phyloP scores from a whole-genome alignment of 495 filamentous ascomycete genomes.

The Chlorociboria aeruginascens region DNA sequence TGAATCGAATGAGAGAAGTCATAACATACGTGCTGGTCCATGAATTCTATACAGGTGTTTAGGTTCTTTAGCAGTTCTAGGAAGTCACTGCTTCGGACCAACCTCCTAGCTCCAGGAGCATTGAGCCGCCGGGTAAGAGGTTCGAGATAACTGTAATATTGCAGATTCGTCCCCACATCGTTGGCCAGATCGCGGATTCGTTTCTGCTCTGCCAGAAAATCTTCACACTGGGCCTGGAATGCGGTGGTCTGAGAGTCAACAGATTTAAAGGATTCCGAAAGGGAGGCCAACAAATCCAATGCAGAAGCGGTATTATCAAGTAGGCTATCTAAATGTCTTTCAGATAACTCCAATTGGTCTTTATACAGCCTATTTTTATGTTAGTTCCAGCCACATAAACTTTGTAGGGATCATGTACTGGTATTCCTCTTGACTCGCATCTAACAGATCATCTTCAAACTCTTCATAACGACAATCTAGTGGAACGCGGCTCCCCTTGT shows the following conservation, averaged over 20 bases:
- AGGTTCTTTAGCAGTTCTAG: slow-evolving; percentile 74
- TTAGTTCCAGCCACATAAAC: background rate
- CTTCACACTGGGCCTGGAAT: slow-evolving; percentile 86
- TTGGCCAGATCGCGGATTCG: slow-evolving; percentile 65
- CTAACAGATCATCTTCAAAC: slow-evolving; percentile 53
- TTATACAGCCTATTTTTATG: slow-evolving; percentile 46
- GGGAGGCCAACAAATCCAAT: slow-evolving; percentile 56
- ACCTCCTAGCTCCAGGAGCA: slow-evolving; percentile 75
- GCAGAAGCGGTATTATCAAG: slow-evolving; percentile 60
- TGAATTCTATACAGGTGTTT: slow-evolving; percentile 82
- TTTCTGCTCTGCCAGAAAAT: slow-evolving; percentile 65
- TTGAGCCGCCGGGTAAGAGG: slow-evolving; percentile 82
- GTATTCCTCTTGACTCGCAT: slow-evolving; percentile 78
- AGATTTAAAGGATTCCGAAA: slow-evolving; percentile 71
- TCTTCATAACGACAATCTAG: slow-evolving; percentile 32
- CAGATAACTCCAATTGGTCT: slow-evolving; percentile 66
- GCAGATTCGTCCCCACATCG: slow-evolving; percentile 70
- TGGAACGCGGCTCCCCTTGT: background rate
- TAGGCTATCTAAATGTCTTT: slow-evolving; percentile 71
- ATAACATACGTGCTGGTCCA: slow-evolving; percentile 62
- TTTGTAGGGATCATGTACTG: slow-evolving; percentile 37
- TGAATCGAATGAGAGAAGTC: slow-evolving; percentile 9
- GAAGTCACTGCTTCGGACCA: slow-evolving; percentile 71
- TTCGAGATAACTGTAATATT: slow-evolving; percentile 87
- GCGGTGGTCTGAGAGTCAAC: slow-evolving; percentile 85